Evolutionary conservation across 2,329 filamentous ascomycete genomes (phyloP), one percentile per base, ranked within the genome.

Genomic region (Phialophora macrospora): DNA sequence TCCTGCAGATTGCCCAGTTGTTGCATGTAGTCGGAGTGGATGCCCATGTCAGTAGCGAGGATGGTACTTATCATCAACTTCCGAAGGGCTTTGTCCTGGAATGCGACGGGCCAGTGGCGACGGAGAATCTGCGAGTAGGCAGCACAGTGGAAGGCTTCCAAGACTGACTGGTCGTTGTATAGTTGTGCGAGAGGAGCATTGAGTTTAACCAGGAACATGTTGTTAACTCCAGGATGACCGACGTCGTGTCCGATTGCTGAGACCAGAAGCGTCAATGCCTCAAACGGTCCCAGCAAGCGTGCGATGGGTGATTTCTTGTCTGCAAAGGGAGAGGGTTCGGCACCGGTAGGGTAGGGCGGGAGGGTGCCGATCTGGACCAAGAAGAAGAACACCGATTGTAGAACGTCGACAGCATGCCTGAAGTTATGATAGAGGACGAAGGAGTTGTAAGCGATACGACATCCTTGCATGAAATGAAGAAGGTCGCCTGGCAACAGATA

Each of bases 381-480:
- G 75, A 97, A 97, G 79, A 90, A 88, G 77, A 97, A 98, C 3
- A 93, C 88, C 1, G 94, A 96, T 77, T 98, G 94, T 60, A 98
- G 83, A 30, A 99, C 95, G 78, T 99, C 95, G 68, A 97, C 90
- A 24, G 97, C 95, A 78, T 99, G 95, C 62, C 94, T 90, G 77
- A 98, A 99, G 79, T 99, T 99, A 82, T 99, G 95, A 75, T 98
- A 99, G 24, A 94, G 91, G 41, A 97, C 93, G 77, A 97, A 97
- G 65, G 87, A 90, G 77, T 98, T 98, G 80, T 99, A 99, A n/a
- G 95, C 92, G 55, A 90, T 88, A 68, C 94, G 90, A 74, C 93
- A 95, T 60, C 93, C 93, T 68, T 96, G 85, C 67, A 98, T 83
- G 74, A 97, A 98, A 61, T 87, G 88, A 70, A 90, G 90, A 30